Conservation (phyloP, 345 rosid species). For the Arabidopsis arenosa region DNA sequence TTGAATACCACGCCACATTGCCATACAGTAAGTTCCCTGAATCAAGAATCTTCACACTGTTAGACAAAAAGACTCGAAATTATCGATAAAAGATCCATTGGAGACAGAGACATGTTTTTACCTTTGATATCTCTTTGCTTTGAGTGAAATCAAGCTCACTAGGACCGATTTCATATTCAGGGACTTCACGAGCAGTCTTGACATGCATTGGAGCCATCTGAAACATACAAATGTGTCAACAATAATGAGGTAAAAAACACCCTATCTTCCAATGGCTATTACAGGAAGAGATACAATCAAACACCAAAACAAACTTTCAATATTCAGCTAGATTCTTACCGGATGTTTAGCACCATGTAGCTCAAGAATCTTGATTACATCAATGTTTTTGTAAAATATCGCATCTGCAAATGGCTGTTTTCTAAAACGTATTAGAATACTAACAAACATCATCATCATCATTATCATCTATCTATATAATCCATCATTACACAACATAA, state of each 20-base stretch:
- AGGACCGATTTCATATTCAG: conserved; percentile 85
- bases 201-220: conserved; percentile 97
- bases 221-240: conserved; percentile 7
- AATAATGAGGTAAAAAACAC: neutral
- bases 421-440: conserved; percentile 42
- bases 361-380: conserved; percentile 82
- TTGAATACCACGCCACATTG: conserved; percentile 93
- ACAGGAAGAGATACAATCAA: neutral
- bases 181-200: conserved; percentile 81
- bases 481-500: neutral
- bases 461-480: neutral
- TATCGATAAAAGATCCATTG: conserved; percentile 2
- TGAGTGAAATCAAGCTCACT: conserved; percentile 78
- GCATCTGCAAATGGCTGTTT: conserved; percentile 94
- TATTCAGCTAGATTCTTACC: conserved; percentile 53
- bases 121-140: conserved; percentile 82
- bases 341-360: conserved; percentile 76
- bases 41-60: conserved; percentile 19
- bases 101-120: conserved; percentile 23
- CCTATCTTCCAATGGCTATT: conserved; percentile 8
- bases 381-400: conserved; percentile 74
- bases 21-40: conserved; percentile 84
- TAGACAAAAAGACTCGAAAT: neutral
- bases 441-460: conserved; percentile 16
- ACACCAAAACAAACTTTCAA: neutral